Base-by-base conservation (phyloP, 164 flowering plant species). In the Vitis rotundifolia region DNA sequence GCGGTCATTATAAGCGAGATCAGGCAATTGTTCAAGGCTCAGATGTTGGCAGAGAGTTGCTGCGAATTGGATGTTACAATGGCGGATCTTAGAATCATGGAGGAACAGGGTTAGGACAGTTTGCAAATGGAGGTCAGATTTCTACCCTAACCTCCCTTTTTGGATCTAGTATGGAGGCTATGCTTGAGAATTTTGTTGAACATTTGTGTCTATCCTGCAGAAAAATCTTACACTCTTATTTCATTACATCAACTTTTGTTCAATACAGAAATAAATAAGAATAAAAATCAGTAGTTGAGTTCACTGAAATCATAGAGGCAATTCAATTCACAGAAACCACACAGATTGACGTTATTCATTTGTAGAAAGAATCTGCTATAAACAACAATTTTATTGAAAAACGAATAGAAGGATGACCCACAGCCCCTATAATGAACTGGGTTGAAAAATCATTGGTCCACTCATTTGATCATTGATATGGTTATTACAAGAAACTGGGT, bases 1-100 rank as follows among this genome's bases (percentile, higher is more conserved):
- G 12, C 75, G 1, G 86, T 79, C 89, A 91, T 3, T 77, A 58
- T 12, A 77, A 70, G 66, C 72, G 83, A 2, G 82, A 84, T 37
- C 68, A 81, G 57, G 88, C 84, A 0, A 84, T 89, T 53, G 85
- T 91, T 67, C 84, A n/a, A 73, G 79, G 94, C 93, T 47, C 77
- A 77, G 49, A 74, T 80, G 6, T 66, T 91, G 75, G 87, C 82
- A 2, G 85, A 82, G 77, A 73, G 61, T 15, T 77, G 84, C 70
- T 80, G 76, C 15, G 87, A 83, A 1, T 67, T 82, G 78, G 82
- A 63, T 56, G 88, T 81, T 44, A 73, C 73, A 8, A 75, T 84
- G 84, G 85, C 74, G 0, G 82, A 78, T 10, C 72, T 87, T 29
- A 75, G 75, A 77, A 71, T 84, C 48, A 31, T 37, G 7, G 87